A percentile compares a stretch with the other conserved stretches of the same genome.
Evolutionary conservation across 2,329 filamentous ascomycete species (phyloP).

Genomic region (Plectosphaerella sp.): DNA sequence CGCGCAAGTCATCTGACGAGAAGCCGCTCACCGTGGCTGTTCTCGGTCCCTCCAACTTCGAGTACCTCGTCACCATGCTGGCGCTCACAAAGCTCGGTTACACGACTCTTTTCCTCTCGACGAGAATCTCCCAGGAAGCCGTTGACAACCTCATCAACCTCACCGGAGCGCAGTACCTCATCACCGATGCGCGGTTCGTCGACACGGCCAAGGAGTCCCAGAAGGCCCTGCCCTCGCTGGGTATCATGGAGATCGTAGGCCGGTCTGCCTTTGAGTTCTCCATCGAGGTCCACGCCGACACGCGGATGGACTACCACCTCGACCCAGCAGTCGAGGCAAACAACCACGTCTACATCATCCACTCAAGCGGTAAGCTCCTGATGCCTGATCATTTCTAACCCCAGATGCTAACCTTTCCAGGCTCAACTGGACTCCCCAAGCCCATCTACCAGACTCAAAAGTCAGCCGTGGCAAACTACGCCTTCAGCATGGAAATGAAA

Average conservation of each 20-base stretch:
- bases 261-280: slow-evolving; percentile 21
- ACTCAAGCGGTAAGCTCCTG: slow-evolving; percentile 25
- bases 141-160: slow-evolving; percentile 21
- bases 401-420: slow-evolving; percentile 30
- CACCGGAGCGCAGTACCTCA: slow-evolving; percentile 18
- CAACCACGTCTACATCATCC: slow-evolving; percentile 24
- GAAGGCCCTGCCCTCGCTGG: slow-evolving; percentile 10
- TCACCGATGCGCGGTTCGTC: slow-evolving; percentile 17
- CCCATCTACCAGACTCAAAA: slow-evolving; percentile 55
- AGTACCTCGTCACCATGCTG: slow-evolving; percentile 49
- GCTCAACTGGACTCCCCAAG: slow-evolving; percentile 59
- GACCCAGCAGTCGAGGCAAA: slow-evolving; percentile 17
- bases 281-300: slow-evolving; percentile 23
- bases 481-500: slow-evolving; percentile 30
- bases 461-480: slow-evolving; percentile 43
- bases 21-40: slow-evolving; percentile 38
- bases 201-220: slow-evolving; percentile 15
- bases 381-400: too few species aligned
- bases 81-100: slow-evolving; percentile 52
- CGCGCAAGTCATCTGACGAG: slow-evolving; percentile 14
- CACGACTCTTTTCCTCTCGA: slow-evolving; percentile 34
- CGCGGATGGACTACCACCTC: slow-evolving; percentile 23
- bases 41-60: slow-evolving; percentile 47
- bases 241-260: slow-evolving; percentile 20
- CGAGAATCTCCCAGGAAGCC: slow-evolving; percentile 25